A percentile compares a stretch with the other conserved stretches of the same genome.
Conservation (phyloP, 78 protist species). For the Acrasis kona region DNA sequence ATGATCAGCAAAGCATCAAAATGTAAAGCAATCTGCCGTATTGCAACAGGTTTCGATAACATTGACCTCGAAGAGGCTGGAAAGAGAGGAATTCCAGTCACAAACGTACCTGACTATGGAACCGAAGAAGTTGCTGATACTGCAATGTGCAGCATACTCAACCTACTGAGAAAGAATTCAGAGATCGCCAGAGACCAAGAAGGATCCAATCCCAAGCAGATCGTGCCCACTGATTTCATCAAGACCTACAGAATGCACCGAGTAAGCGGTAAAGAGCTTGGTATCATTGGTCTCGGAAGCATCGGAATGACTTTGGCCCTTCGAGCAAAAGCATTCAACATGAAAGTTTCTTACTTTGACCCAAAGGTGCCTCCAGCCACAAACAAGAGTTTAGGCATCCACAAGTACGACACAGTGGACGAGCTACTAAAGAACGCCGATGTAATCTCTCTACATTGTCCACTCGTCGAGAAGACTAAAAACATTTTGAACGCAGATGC, state of each 20-base stretch:
- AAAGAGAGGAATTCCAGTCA: neutral
- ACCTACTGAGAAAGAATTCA: too few species aligned
- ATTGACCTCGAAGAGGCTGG: neutral
- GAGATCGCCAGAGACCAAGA: too few species aligned
- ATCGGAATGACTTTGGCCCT: neutral
- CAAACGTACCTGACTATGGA: neutral
- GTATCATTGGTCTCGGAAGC: neutral
- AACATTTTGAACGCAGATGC: neutral
- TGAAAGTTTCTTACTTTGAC: neutral
- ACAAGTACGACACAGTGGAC: neutral
- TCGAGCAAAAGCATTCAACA: neutral
- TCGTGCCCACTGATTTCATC: too few species aligned
- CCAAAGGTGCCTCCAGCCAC: neutral
- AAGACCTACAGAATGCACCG: too few species aligned
- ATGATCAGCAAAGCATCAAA: neutral
- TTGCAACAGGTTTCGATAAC: neutral
- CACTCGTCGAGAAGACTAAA: neutral
- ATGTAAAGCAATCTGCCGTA: neutral
- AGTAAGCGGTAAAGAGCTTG: neutral
- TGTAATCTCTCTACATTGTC: neutral
- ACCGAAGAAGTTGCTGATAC: neutral
- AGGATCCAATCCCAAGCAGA: too few species aligned
- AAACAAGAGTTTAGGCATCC: neutral
- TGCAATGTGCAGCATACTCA: neutral
- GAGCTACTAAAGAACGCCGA: neutral